Conservation (phyloP, 1,284 basidiomycete genomes). For the Puccinia polysora region DNA sequence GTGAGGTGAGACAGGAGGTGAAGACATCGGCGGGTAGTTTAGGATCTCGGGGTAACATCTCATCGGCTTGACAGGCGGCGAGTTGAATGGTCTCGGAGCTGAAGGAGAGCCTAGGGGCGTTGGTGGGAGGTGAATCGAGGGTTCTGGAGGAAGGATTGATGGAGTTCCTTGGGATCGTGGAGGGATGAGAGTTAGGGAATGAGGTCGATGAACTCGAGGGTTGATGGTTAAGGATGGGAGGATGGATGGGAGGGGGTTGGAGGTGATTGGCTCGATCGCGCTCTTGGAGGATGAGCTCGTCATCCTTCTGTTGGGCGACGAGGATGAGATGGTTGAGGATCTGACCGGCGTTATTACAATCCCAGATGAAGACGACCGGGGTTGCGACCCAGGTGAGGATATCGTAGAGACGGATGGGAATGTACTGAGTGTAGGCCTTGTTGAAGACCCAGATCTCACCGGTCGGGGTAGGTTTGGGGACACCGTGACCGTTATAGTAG, state of each 20-base stretch:
- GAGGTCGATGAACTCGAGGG: not conserved
- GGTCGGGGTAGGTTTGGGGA: conserved; percentile 39
- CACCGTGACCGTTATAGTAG: conserved; percentile 43
- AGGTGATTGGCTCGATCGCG: not conserved
- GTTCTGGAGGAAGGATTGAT: not conserved
- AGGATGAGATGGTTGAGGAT: conserved; percentile 27
- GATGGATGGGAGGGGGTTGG: not conserved
- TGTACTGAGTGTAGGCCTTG: conserved; percentile 43
- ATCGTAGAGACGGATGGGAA: conserved; percentile 38
- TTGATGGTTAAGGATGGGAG: not conserved
- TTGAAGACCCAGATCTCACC: conserved; percentile 44
- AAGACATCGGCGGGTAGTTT: conserved; percentile 41
- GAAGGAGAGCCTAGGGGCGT: not conserved
- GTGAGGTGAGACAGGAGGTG: conserved; percentile 41
- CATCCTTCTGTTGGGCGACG: conserved; percentile 20
- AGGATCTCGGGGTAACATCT: conserved; percentile 38
- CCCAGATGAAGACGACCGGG: conserved; percentile 42
- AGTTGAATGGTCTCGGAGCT: conserved; percentile 36
- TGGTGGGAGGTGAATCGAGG: not conserved
- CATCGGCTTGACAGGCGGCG: conserved; percentile 41
- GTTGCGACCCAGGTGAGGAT: conserved; percentile 38
- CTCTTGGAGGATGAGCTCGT: not conserved
- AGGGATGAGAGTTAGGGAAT: not conserved
- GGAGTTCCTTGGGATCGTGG: not conserved
- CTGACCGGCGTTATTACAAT: conserved; percentile 44